A percentile compares a stretch with the other conserved stretches of the same genome.
phyloP scores from a whole-genome alignment of 2,329 filamentous ascomycete genomes.

The Sphaerulina musiva region DNA sequence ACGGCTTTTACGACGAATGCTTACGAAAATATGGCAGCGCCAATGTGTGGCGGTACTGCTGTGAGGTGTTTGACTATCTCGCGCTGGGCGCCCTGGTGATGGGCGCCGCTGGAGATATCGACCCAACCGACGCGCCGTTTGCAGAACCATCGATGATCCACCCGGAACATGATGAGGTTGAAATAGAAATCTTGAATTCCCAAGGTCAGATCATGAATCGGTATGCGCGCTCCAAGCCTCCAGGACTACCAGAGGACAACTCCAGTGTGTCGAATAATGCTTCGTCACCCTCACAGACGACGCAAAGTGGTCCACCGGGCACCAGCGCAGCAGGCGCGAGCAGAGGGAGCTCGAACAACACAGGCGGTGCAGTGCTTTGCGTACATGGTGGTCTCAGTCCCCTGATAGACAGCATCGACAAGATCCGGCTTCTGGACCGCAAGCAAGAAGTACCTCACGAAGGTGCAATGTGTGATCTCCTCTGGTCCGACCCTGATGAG shows the following conservation, averaged over 20 bases:
- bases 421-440: slow-evolving; percentile 87
- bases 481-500: slow-evolving; percentile 68
- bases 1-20: slow-evolving; percentile 97
- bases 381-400: slow-evolving; percentile 92
- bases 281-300: slow-evolving; percentile 37
- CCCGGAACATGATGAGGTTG: slow-evolving; percentile 60
- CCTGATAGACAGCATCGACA: slow-evolving; percentile 86
- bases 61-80: slow-evolving; percentile 95
- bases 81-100: slow-evolving; percentile 83
- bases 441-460: slow-evolving; percentile 88
- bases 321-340: slow-evolving; percentile 70
- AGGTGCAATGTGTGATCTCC: slow-evolving; percentile 68
- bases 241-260: slow-evolving; percentile 12
- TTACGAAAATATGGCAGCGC: slow-evolving; percentile 92
- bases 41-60: slow-evolving; percentile 93
- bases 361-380: slow-evolving; percentile 79
- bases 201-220: slow-evolving; percentile 71
- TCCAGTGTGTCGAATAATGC: slow-evolving; percentile 26
- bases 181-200: slow-evolving; percentile 89
- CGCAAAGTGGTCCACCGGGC: slow-evolving; percentile 61
- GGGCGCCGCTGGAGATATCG: slow-evolving; percentile 64
- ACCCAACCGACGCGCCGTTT: slow-evolving; percentile 53
- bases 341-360: slow-evolving; percentile 50
- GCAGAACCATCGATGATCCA: slow-evolving; percentile 46
- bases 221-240: slow-evolving; percentile 49